Evolutionary conservation across 225 moss, liverwort and hornwort genomes (phyloP), one percentile per base, ranked within the genome.

Genomic region (Anthoceros angustus): DNA sequence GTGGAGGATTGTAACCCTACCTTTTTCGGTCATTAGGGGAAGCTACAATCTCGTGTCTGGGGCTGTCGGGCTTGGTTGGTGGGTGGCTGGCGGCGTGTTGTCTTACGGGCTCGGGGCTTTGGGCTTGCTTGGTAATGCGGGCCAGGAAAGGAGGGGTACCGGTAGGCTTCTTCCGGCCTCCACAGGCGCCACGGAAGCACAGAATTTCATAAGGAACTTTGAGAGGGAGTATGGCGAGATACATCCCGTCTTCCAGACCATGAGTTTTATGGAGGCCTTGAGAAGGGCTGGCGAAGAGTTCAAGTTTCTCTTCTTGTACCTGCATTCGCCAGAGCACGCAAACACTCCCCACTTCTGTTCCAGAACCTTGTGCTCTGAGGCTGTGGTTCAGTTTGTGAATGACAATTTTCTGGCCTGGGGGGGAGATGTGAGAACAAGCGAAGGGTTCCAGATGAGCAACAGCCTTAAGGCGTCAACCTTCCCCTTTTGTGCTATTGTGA

Each of bases 361-460:
- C 74, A 70, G 76, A 50, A 87, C 85, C 42, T 67, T 98, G 66
- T 98, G 92, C 73, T 77, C 85, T 10, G 88, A 88, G 66, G 68
- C 84, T 42, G 77, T 98, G 69, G 80, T 80, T 39, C 86, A 84
- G 69, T 98, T 81, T 77, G 79, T 98, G 63, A 92, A 84, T 78
- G 95, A 98, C 49, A 82, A 98, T 74, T 98, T 98, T 76, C 84
- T 98, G 64, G 92, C 80, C 32, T 98, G 95, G 95, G 95, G 92
- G 43, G 95, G 92, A 65, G 89, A 98, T 69, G 95, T 98, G 68
- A 85, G 86, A 60, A 78, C 91, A 63, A 87, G 88, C 69, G 95
- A 98, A 81, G 95, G 95, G 3, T 98, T 89, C 67, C 95, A 98
- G 71, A 89, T 92, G 92, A 89, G 88, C 77, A 98, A 86, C 70